Evolutionary conservation across 352 stramenopile species (phyloP).

Genomic region (Albugo candida): DNA sequence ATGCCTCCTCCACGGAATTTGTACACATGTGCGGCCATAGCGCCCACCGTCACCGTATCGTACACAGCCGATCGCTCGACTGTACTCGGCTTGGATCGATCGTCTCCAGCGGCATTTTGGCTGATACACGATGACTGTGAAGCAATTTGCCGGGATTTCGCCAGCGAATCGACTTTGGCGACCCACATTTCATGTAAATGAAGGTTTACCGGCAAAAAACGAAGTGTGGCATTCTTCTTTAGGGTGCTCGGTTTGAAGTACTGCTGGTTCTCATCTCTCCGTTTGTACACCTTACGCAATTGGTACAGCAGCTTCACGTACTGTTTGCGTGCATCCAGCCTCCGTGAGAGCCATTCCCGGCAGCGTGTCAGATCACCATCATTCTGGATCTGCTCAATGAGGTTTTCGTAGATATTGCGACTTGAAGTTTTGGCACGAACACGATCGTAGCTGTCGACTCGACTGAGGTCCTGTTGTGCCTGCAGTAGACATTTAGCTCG

Average conservation of each 20-base stretch:
- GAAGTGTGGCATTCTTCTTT: conserved; percentile 54
- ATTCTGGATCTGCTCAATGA: conserved; percentile 78
- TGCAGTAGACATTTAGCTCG: conserved; percentile 58
- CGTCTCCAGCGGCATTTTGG: conserved; percentile 6
- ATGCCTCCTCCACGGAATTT: conserved; percentile 79
- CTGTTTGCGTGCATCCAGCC: conserved; percentile 37
- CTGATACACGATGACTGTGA: conserved; percentile 11
- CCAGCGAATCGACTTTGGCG: conserved; percentile 23
- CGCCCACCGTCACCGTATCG: conserved; percentile 70
- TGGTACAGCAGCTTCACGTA: conserved; percentile 48
- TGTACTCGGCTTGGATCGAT: conserved; percentile 12
- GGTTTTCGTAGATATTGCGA: conserved; percentile 70
- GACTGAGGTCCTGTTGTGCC: conserved; percentile 50
- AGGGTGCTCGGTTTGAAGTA: conserved; percentile 73
- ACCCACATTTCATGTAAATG: conserved; percentile 79
- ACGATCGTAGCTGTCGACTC: conserved; percentile 53
- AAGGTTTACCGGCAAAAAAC: conserved; percentile 66
- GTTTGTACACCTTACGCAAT: conserved; percentile 40
- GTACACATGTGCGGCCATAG: conserved; percentile 73
- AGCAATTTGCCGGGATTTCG: conserved; percentile 1
- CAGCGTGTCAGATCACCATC: conserved; percentile 66
- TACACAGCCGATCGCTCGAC: conserved; percentile 27
- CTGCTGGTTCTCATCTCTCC: conserved; percentile 46
- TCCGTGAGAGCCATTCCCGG: conserved; percentile 68
- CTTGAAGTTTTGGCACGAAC: conserved; percentile 62